These are phyloP conservation scores for Backusella macrospora DNA, from an alignment of 192 early-diverging fungal genomes.

Conservation along the genomic window DNA sequence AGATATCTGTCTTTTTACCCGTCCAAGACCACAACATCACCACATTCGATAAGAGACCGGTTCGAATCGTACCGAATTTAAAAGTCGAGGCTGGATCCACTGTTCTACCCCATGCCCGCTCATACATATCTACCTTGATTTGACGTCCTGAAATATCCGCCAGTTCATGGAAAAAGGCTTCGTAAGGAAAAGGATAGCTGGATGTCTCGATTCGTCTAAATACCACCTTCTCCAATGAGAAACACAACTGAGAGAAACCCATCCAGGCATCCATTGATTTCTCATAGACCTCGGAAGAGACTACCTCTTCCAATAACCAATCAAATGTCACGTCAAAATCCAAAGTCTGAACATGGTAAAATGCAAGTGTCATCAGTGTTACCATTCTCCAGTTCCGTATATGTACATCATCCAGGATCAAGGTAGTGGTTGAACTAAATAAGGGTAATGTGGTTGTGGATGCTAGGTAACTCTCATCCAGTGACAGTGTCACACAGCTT, in stretches of 20 bases:
- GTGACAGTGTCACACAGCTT: neutral
- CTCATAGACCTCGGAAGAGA: neutral
- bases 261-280: constrained; percentile 22
- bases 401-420: constrained; percentile 6
- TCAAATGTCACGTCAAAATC: constrained; percentile 24
- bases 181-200: constrained; percentile 2
- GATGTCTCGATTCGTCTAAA: constrained; percentile 9
- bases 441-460: constrained; percentile 6
- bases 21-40: constrained; percentile 14
- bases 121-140: constrained; percentile 1
- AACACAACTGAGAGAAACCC: constrained; percentile 18
- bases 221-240: constrained; percentile 1
- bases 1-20: constrained; percentile 12
- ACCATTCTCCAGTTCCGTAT: constrained; percentile 14
- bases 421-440: neutral
- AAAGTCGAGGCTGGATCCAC: constrained; percentile 7
- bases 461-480: constrained; percentile 4
- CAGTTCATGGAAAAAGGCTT: constrained; percentile 14
- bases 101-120: constrained; percentile 3
- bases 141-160: neutral
- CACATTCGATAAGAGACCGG: neutral
- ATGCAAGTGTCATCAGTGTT: constrained; percentile 10
- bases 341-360: constrained; percentile 13
- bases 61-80: neutral
- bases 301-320: constrained; percentile 7